These are phyloP conservation scores for Saccharomycopsis sp. DNA, from an alignment of 805 yeast genomes.

Conservation along the genomic window DNA sequence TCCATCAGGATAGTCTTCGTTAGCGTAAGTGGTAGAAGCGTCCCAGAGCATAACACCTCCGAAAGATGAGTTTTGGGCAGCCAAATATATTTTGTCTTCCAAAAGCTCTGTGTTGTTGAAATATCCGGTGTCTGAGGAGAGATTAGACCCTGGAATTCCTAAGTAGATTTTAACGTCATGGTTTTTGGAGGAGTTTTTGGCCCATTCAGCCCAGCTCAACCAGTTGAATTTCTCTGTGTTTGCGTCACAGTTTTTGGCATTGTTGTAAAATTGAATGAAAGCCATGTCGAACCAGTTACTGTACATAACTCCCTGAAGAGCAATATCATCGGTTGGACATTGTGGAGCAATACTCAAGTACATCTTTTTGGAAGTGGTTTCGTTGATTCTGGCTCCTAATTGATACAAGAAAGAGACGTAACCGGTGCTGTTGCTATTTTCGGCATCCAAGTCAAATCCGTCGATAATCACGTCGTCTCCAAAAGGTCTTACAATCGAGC, in stretches of 20 bases:
- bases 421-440: conserved; percentile 42
- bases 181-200: conserved; percentile 54
- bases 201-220: conserved; percentile 52
- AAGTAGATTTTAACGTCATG: conserved; percentile 59
- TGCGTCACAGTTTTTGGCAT: conserved; percentile 38
- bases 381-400: conserved; percentile 29
- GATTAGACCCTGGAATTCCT: conserved; percentile 64
- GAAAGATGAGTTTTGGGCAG: conserved; percentile 15
- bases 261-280: conserved; percentile 63
- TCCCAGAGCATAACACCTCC: conserved; percentile 21
- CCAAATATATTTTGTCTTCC: conserved; percentile 19
- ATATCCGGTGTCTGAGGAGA: conserved; percentile 60
- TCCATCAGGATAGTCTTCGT: conserved; percentile 8
- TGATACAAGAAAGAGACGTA: conserved; percentile 43
- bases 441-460: conserved; percentile 71
- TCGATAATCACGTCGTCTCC: conserved; percentile 52
- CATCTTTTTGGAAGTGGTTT: conserved; percentile 41
- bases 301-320: conserved; percentile 34
- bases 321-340: conserved; percentile 53
- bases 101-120: conserved; percentile 34
- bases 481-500: conserved; percentile 32
- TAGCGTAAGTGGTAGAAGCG: conserved; percentile 20
- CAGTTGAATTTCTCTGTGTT: conserved; percentile 30
- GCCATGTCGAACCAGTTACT: conserved; percentile 43
- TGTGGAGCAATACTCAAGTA: conserved; percentile 62